Conservation (phyloP, 139 green algal genomes). For the Tetradesmus obliquus region DNA sequence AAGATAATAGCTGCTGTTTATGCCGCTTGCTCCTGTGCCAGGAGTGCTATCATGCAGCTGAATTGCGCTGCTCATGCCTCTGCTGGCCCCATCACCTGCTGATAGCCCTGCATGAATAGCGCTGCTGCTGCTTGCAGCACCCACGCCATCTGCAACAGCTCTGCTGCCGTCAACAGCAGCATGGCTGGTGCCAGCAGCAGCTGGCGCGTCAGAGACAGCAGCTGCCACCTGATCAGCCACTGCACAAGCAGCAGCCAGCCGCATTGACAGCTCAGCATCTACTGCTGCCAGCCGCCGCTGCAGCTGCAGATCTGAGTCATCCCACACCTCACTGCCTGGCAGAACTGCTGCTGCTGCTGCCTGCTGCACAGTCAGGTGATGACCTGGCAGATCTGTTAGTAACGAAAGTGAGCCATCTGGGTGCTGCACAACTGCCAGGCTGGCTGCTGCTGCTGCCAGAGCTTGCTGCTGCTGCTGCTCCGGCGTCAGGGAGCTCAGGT, state of each 20-base stretch:
- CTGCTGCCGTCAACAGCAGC: neutral
- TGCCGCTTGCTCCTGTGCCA: no score
- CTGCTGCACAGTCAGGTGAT: neutral
- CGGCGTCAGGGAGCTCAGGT: neutral
- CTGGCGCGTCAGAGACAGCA: neutral
- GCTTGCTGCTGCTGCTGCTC: slow-evolving; percentile 22
- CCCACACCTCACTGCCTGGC: neutral
- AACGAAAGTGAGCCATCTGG: slow-evolving; percentile 42
- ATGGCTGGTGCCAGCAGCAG: neutral
- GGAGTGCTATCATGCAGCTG: neutral
- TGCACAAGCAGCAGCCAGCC: slow-evolving; percentile 1
- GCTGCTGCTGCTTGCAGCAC: neutral
- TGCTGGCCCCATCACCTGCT: neutral
- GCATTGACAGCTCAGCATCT: slow-evolving; percentile 17
- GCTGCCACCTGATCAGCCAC: no score
- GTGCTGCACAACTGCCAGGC: slow-evolving; percentile 39
- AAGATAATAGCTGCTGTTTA: neutral
- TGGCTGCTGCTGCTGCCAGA: neutral
- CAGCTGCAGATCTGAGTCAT: slow-evolving; percentile 18
- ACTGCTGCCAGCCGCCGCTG: slow-evolving; percentile 22
- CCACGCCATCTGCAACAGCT: neutral
- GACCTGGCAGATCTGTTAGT: neutral
- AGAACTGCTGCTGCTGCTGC: slow-evolving; percentile 26
- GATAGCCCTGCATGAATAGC: neutral
- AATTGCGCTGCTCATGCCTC: neutral